Conservation (phyloP, 129 eudicot species). For the Daucus carota region DNA sequence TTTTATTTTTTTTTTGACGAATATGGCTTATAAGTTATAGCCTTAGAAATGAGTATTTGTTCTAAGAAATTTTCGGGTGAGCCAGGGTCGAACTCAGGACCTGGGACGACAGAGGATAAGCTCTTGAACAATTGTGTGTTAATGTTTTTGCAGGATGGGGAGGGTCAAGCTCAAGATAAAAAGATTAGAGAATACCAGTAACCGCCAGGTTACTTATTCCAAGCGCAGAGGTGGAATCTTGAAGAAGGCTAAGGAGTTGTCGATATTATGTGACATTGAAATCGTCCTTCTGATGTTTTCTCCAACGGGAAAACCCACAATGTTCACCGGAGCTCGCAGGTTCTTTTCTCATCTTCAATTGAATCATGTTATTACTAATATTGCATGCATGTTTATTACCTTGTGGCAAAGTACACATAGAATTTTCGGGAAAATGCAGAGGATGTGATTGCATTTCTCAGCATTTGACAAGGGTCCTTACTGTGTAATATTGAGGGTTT, state of each 20-base stretch:
- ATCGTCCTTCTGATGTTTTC: constrained; percentile 84
- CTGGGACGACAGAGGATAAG: no score
- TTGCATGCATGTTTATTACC: not conserved
- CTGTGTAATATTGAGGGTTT: not conserved
- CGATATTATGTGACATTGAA: constrained; percentile 82
- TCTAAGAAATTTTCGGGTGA: no score
- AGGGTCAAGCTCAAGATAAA: constrained; percentile 91
- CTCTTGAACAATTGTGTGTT: no score
- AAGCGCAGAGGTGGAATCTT: constrained; percentile 77
- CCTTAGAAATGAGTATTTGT: no score
- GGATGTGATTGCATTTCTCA: not conserved
- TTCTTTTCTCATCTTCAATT: constrained; percentile 10
- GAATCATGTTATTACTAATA: not conserved
- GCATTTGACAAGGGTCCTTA: not conserved
- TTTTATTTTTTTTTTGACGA: no score
- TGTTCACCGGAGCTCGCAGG: constrained; percentile 76
- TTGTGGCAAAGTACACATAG: not conserved
- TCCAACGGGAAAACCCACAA: constrained; percentile 82
- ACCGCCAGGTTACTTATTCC: constrained; percentile 76
- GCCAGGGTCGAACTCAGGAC: no score
- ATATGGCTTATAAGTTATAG: no score
- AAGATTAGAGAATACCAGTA: constrained; percentile 75
- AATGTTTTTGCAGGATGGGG: constrained; percentile 70
- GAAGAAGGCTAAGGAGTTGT: constrained; percentile 81
- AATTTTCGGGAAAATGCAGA: not conserved